These are phyloP conservation scores for Pyropia yezoensis DNA, from an alignment of 23 red algal species.

Conservation along the genomic window DNA sequence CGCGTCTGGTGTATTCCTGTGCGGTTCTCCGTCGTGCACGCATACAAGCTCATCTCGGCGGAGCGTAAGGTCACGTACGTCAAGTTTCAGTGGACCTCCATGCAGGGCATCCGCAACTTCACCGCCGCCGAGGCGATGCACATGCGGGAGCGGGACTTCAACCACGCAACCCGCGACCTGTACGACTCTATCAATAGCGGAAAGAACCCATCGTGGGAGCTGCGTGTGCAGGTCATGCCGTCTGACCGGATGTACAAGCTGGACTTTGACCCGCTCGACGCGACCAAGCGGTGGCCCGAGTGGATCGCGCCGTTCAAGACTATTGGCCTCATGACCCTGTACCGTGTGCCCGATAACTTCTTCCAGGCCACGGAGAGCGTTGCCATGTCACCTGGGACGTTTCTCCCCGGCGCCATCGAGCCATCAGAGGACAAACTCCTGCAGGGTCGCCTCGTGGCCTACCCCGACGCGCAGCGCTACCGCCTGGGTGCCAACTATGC, in stretches of 20 bases:
- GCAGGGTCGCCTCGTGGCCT: slow-evolving; percentile 68
- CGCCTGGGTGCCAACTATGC: slow-evolving; percentile 71
- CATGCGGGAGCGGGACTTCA: slow-evolving; percentile 55
- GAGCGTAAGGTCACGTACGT: slow-evolving; percentile 57
- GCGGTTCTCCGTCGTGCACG: no score
- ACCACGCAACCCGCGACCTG: slow-evolving; percentile 76
- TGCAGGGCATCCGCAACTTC: slow-evolving; percentile 19
- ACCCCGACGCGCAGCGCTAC: slow-evolving; percentile 71
- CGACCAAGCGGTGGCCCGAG: slow-evolving; percentile 59
- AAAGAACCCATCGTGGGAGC: slow-evolving; percentile 53
- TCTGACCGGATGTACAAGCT: not conserved
- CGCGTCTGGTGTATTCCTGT: no score
- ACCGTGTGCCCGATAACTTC: slow-evolving; percentile 56
- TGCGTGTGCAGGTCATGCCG: slow-evolving; percentile 48
- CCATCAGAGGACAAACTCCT: slow-evolving; percentile 42
- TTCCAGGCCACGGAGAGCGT: slow-evolving; percentile 70
- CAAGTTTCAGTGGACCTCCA: slow-evolving; percentile 71
- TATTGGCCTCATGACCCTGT: slow-evolving; percentile 47
- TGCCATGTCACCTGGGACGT: slow-evolving; percentile 60
- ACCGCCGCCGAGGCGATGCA: slow-evolving; percentile 28
- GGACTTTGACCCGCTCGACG: slow-evolving; percentile 71
- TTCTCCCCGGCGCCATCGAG: slow-evolving; percentile 29
- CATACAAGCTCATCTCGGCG: slow-evolving; percentile 44
- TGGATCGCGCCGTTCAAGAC: slow-evolving; percentile 23
- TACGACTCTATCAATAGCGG: slow-evolving; percentile 50